Conservation (phyloP, 495 filamentous ascomycete species). For the Hyaloscypha variabilis region DNA sequence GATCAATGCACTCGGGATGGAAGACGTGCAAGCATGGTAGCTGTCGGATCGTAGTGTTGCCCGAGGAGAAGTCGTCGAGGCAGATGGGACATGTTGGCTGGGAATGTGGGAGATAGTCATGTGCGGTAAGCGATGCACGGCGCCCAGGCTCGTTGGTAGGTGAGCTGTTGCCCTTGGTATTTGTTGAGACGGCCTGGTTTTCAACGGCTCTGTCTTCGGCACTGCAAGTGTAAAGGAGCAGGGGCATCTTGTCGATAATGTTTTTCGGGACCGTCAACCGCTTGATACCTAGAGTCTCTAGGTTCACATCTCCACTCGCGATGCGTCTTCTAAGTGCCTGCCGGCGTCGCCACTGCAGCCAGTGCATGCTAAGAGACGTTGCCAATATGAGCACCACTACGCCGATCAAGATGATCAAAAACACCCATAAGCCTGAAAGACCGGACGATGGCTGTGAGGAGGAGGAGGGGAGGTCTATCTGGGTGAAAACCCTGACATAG, state of each 20-base stretch:
- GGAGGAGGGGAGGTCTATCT: constrained; percentile 41
- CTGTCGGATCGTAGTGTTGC: constrained; percentile 72
- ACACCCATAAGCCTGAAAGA: constrained; percentile 91
- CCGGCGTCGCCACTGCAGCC: constrained; percentile 68
- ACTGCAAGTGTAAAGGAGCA: constrained; percentile 70
- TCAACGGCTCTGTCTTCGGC: constrained; percentile 22
- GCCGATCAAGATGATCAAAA: constrained; percentile 77
- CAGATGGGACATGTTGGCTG: constrained; percentile 86
- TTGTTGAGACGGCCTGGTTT: constrained; percentile 25
- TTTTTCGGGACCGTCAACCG: constrained; percentile 68
- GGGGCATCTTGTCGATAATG: constrained; percentile 69
- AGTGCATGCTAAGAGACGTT: constrained; percentile 69
- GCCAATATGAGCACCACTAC: constrained; percentile 68
- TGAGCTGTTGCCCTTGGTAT: no score
- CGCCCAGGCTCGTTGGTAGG: no score
- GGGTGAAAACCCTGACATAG: constrained; percentile 52
- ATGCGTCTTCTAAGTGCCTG: constrained; percentile 67
- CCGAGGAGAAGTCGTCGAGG: constrained; percentile 74
- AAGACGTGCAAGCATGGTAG: constrained; percentile 89
- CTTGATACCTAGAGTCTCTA: constrained; percentile 80
- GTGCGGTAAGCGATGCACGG: no score
- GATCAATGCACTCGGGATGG: constrained; percentile 86
- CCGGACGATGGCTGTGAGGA: constrained; percentile 57
- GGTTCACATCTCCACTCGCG: constrained; percentile 75
- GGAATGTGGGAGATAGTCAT: constrained; percentile 47